A percentile compares a stretch with the other conserved stretches of the same genome.
These are phyloP conservation scores for Achaetomium macrosporum DNA, from an alignment of 2,329 filamentous ascomycete species.

Conservation along the genomic window DNA sequence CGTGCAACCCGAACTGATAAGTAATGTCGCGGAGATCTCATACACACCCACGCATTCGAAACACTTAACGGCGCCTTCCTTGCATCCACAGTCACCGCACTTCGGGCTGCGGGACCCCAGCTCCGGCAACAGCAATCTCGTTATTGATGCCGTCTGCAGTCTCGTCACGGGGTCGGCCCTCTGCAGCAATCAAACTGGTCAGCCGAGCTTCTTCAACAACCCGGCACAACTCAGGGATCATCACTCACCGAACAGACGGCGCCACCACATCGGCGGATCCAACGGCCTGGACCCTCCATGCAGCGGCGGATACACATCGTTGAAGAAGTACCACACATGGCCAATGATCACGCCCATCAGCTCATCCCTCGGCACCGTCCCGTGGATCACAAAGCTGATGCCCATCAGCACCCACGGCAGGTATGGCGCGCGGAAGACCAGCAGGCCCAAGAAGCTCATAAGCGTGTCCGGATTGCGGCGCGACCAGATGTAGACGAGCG, in stretches of 20 bases:
- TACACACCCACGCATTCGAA: not conserved
- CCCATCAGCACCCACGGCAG: constrained; percentile 93
- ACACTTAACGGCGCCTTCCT: not conserved
- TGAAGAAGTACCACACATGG: constrained; percentile 97
- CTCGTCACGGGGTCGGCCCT: constrained; percentile 44
- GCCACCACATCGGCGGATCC: constrained; percentile 87
- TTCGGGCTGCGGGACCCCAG: constrained; percentile 32
- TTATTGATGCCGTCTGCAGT: constrained; percentile 53
- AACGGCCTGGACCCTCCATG: constrained; percentile 79
- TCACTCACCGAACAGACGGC: constrained; percentile 61
- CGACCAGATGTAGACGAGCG: constrained; percentile 96
- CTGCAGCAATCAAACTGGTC: constrained; percentile 2
- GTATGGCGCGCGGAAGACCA: constrained; percentile 91
- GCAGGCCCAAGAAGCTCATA: constrained; percentile 78
- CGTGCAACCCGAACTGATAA: not conserved
- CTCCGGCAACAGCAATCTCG: constrained; percentile 56
- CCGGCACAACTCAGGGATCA: not conserved
- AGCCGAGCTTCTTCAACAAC: not conserved
- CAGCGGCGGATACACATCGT: constrained; percentile 88
- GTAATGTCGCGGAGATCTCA: not conserved
- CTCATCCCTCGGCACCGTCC: constrained; percentile 87
- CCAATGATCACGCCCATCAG: constrained; percentile 92
- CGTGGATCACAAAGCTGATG: constrained; percentile 88
- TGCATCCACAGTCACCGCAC: constrained; percentile 24
- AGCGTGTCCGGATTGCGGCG: constrained; percentile 87